These are phyloP conservation scores for Lathyrus oleraceus DNA, from an alignment of 306 rosid genomes.

Conservation along the genomic window DNA sequence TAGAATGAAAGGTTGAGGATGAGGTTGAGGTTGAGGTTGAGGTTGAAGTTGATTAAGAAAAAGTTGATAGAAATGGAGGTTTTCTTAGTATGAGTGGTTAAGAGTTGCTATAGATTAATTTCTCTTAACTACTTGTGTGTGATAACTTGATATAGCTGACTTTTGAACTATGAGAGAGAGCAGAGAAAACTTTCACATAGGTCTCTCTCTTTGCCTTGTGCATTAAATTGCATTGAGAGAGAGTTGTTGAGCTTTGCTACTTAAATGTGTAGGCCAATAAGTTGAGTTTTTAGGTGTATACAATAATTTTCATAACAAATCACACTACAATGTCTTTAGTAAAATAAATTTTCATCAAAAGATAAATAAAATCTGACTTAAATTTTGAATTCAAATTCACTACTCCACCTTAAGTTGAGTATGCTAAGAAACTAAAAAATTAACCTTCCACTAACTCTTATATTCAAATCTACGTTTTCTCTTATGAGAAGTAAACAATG, in stretches of 20 bases:
- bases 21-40: conserved; percentile 5
- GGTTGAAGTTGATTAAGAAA: conserved; percentile 5
- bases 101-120: neutral
- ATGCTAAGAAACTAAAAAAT: too few relatives aligned
- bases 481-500: too few relatives aligned
- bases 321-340: neutral
- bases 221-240: conserved; percentile 12
- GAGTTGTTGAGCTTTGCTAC: conserved; percentile 7
- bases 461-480: too few relatives aligned
- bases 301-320: neutral
- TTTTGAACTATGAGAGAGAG: neutral
- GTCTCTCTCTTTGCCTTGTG: neutral
- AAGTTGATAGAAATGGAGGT: neutral
- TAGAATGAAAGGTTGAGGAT: conserved; percentile 20
- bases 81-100: neutral
- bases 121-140: neutral
- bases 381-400: too few relatives aligned
- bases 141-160: conserved; percentile 1
- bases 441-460: too few relatives aligned
- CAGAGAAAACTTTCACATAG: neutral
- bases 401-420: too few relatives aligned
- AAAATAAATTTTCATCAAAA: neutral
- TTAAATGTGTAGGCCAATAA: neutral
- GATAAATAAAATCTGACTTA: too few relatives aligned
- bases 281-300: conserved; percentile 2